These are phyloP conservation scores for Solanum pennellii DNA, from an alignment of 257 asterid species.

Conservation along the genomic window DNA sequence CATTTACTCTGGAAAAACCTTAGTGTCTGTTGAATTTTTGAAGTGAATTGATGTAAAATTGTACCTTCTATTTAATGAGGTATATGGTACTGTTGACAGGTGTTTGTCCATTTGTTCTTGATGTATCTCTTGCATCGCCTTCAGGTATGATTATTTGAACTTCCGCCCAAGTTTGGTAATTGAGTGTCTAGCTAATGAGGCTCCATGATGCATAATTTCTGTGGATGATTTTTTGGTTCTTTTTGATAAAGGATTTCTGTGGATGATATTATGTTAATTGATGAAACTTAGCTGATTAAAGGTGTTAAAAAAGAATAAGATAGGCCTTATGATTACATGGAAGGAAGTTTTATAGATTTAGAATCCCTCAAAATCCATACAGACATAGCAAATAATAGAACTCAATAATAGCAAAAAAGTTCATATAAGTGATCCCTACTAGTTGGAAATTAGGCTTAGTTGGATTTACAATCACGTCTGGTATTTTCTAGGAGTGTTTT, in stretches of 20 bases:
- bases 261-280: neutral
- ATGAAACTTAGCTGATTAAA: neutral
- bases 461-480: neutral
- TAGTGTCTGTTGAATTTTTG: neutral
- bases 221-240: neutral
- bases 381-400: neutral
- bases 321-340: neutral
- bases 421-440: neutral
- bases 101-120: slow-evolving; percentile 96
- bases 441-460: neutral
- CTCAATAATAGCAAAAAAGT: neutral
- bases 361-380: neutral
- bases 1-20: neutral
- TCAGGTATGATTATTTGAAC: slow-evolving; percentile 51
- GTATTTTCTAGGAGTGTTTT: neutral
- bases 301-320: neutral
- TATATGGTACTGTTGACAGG: slow-evolving; percentile 40
- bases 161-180: slow-evolving; percentile 3
- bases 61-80: neutral
- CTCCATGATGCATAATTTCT: neutral
- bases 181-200: neutral
- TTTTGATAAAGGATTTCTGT: neutral
- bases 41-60: neutral
- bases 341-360: neutral
- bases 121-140: slow-evolving; percentile 98